These are phyloP conservation scores for Kingdonia uniflora DNA, from an alignment of 164 flowering plant genomes.

Conservation along the genomic window DNA sequence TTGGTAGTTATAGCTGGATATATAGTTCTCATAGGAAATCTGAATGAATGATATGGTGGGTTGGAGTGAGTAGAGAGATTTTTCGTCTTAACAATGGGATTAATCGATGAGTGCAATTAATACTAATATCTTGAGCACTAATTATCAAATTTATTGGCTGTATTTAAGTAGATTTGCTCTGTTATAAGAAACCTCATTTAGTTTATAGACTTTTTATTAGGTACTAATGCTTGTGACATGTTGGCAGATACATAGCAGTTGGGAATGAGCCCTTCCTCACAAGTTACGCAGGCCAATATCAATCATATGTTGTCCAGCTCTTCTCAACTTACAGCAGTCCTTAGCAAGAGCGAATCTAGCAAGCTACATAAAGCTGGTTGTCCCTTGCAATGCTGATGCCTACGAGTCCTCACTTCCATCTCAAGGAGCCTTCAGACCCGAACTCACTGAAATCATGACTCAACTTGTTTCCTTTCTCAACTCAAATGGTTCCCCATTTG, in stretches of 20 bases:
- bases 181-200: no score
- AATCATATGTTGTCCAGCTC: constrained; percentile 62
- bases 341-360: constrained; percentile 69
- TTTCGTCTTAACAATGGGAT: no score
- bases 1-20: no score
- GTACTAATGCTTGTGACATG: background rate
- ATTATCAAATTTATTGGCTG: no score
- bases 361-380: constrained; percentile 57
- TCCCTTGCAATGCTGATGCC: constrained; percentile 95
- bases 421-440: constrained; percentile 82
- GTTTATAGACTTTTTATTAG: no score
- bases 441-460: constrained; percentile 61
- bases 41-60: no score
- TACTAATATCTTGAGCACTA: no score
- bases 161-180: no score
- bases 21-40: no score
- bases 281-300: constrained; percentile 63
- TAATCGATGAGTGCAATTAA: no score
- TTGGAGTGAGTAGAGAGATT: no score
- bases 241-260: constrained; percentile 79
- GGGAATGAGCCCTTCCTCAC: constrained; percentile 96
- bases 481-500: constrained; percentile 82
- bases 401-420: constrained; percentile 80
- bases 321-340: constrained; percentile 75
- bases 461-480: constrained; percentile 70